Conservation (phyloP, 305 asterid species). For the Lippia alba region DNA sequence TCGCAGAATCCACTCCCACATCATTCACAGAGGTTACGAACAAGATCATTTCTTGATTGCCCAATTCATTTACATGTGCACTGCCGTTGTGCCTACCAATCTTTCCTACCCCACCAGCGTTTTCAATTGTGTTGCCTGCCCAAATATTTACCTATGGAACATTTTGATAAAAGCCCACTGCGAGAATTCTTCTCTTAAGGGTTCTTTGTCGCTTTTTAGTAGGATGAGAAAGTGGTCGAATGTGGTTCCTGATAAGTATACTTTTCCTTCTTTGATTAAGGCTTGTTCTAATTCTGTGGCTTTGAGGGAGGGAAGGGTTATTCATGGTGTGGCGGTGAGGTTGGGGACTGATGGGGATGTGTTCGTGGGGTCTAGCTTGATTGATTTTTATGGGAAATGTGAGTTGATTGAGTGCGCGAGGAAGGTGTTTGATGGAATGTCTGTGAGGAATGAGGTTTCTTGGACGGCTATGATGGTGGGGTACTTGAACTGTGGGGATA, state of each 20-base stretch:
- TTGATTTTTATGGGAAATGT: slow-evolving; percentile 80
- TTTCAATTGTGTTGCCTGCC: slow-evolving; percentile 53
- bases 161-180: slow-evolving; percentile 57
- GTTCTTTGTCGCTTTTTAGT: slow-evolving; percentile 46
- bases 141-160: slow-evolving; percentile 74
- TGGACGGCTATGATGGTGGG: slow-evolving; percentile 80
- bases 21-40: slow-evolving; percentile 68
- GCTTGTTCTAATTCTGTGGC: slow-evolving; percentile 52
- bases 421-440: slow-evolving; percentile 66
- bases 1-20: slow-evolving; percentile 56
- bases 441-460: slow-evolving; percentile 60
- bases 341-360: slow-evolving; percentile 57
- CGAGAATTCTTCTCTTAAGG: slow-evolving; percentile 39
- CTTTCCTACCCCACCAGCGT: slow-evolving; percentile 51
- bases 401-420: slow-evolving; percentile 59
- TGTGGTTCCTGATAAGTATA: slow-evolving; percentile 59
- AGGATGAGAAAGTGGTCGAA: slow-evolving; percentile 46
- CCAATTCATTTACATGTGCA: slow-evolving; percentile 54
- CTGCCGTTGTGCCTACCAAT: slow-evolving; percentile 40
- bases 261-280: slow-evolving; percentile 65
- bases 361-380: slow-evolving; percentile 72
- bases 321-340: slow-evolving; percentile 64
- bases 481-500: slow-evolving; percentile 51
- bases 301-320: slow-evolving; percentile 59
- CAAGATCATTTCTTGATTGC: slow-evolving; percentile 64